Percentiles rank a stretch among this genome's conserved stretches.
Evolutionary conservation across 306 rosid species (phyloP).

Genomic region (Purshia tridentata): DNA sequence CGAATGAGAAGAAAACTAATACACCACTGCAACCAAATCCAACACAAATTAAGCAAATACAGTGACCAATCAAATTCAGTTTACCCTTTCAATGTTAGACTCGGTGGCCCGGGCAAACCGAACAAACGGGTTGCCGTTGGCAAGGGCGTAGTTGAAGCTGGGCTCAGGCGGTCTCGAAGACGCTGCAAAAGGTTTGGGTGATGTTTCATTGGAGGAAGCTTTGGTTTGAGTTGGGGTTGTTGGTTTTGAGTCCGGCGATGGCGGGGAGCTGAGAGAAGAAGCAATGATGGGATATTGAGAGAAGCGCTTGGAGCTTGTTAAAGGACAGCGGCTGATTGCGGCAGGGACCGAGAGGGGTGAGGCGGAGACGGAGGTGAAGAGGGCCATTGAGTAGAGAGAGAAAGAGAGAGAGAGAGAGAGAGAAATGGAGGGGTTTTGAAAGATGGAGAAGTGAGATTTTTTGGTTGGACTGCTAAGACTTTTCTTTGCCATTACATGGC

Average conservation of each 20-base stretch:
- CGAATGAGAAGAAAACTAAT: no score
- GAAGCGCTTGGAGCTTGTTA: constrained; percentile 22
- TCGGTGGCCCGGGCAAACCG: constrained; percentile 60
- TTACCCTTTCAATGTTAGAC: constrained; percentile 83
- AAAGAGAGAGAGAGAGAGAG: constrained; percentile 8
- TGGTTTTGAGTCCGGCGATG: constrained; percentile 56
- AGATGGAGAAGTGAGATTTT: not conserved
- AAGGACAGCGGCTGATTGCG: constrained; percentile 27
- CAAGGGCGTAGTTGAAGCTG: constrained; percentile 41
- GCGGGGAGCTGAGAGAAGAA: constrained; percentile 62
- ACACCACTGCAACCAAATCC: no score
- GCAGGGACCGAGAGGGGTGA: constrained; percentile 33
- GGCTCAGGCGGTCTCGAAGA: constrained; percentile 39
- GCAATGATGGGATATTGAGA: constrained; percentile 24
- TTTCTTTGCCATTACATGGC: constrained; percentile 15
- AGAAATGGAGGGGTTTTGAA: constrained; percentile 1
- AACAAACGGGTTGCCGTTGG: constrained; percentile 45
- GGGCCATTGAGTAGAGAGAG: constrained; percentile 50
- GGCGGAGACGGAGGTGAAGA: constrained; percentile 44
- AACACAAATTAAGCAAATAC: not conserved
- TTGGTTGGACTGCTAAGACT: not conserved
- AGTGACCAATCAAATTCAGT: not conserved
- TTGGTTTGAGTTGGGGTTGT: constrained; percentile 30
- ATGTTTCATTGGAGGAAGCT: constrained; percentile 35
- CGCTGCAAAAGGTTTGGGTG: constrained; percentile 42